A percentile compares a stretch with the other conserved stretches of the same genome.
These are phyloP conservation scores for Gossypium schwendimanii DNA, from an alignment of 441 rosid species.

Conservation along the genomic window DNA sequence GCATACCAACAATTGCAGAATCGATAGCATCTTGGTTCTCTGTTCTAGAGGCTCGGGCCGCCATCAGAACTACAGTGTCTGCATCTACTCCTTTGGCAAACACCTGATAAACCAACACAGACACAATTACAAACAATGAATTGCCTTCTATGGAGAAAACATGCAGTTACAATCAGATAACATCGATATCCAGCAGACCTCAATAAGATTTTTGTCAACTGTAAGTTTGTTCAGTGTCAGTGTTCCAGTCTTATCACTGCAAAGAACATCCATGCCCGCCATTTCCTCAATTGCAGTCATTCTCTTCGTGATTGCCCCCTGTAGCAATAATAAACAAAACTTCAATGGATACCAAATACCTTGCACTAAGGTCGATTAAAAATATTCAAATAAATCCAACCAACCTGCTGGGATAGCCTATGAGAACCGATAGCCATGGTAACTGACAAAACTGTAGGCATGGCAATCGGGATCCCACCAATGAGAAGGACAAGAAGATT, in stretches of 20 bases:
- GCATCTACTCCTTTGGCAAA: constrained; percentile 82
- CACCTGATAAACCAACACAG: constrained; percentile 41
- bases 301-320: constrained; percentile 98
- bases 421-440: constrained; percentile 98
- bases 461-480: constrained; percentile 97
- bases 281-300: constrained; percentile 98
- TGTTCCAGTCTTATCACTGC: constrained; percentile 97
- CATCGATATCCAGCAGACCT: constrained; percentile 38
- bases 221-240: constrained; percentile 83
- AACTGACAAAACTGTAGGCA: constrained; percentile 93
- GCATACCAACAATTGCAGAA: constrained; percentile 83
- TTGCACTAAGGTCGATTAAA: constrained; percentile 9
- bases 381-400: constrained; percentile 7
- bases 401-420: constrained; percentile 84
- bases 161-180: neutral
- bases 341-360: constrained; percentile 8
- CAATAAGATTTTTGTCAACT: constrained; percentile 80
- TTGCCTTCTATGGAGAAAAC: neutral
- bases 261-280: constrained; percentile 99
- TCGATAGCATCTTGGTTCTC: constrained; percentile 97
- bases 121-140: constrained; percentile 14
- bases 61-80: constrained; percentile 80
- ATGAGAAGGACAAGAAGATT: constrained; percentile 91
- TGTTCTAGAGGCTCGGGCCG: constrained; percentile 80
- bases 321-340: constrained; percentile 13